Evolutionary conservation across 129 eudicot genomes (phyloP), one percentile per base, ranked within the genome.

Genomic region (Tagetes erecta): DNA sequence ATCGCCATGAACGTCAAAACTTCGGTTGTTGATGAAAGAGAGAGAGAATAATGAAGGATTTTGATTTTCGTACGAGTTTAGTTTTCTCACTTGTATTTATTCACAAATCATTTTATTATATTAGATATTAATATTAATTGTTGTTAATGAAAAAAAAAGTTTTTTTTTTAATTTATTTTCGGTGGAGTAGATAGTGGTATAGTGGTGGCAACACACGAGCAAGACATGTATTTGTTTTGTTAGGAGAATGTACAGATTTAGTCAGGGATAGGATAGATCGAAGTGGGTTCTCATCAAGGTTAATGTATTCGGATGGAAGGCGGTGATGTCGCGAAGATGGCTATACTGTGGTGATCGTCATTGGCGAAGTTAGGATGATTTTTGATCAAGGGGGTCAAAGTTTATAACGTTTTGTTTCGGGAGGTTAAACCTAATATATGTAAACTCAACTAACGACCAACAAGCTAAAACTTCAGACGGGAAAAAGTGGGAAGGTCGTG

Each of bases 1-100:
- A 68, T 77, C 81, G 92, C 75, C 91, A 86, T 88, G 47, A 44
- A 20, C 53, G 53, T 47, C 53, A 47, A 12, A 47, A 47, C 31
- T 51, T 30, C 57, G 57, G 57, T 51, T 1, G 57, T 51, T 51
- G 57, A 30, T 51, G 44, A 2, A 12, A 7, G n/a, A 30, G 20
- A 51, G 31, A 51, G 57, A 51, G 57, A 51, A 51, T 40, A 40
- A 40, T 6, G 57, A 51, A 4, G 31, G 30, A n/a, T 40, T 40
- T 4, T 40, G 44, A 51, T n/a, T 51, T 51, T 51, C 57, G 72
- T 67, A 67, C 72, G 72, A 67, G 72, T 67, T 67, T 67, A 40
- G 72, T 67, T 67, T 67, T 67, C 72, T 67, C 72, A 67, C 5
- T 39, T 30, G 14, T 30, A 27, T 67, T 67, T 41, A 40, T 67